Base-by-base conservation (phyloP, 2,329 filamentous ascomycete species). In the Trichophyton benhamiae region DNA sequence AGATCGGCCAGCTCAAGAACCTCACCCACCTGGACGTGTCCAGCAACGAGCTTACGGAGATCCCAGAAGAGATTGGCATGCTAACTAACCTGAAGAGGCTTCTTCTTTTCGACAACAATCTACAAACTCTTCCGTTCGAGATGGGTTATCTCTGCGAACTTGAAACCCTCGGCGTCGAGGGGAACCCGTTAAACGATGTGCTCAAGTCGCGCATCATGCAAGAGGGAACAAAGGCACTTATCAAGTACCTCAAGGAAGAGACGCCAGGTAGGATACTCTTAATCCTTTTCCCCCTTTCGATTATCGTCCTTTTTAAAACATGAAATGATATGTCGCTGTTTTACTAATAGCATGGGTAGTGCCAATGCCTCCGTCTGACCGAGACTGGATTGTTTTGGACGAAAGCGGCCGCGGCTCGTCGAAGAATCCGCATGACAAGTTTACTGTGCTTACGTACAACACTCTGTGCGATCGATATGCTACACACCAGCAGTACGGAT, bases 31-130 rank as follows among this genome's bases (percentile, higher is more conserved):
- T 99, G 57, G 92, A 99, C 74, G 81, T 91, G 2, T 97, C 94
- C 0, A 85, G 87, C 76, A 99, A 99, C 74, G 84, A 92, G 64
- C 80, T 99, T 63, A 82, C 82, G 7, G 85, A 88, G 65, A 79
- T 99, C 3, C 94, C 94, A 0, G 83, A 88, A 22, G 92, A 99
- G 77, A 84, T 99, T 63, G 94, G 94, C 70, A 99, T 97, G 92
- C 89, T 96, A 68, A 94, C 91, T 30, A 94, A 91, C 67, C 79
- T 99, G 61, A 91, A 89, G 75, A 86, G 88, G 66, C 80, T 99
- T 3, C 79, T 91, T 30, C 79, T 96, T 1, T 96, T 96, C 72
- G 91, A 96, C 77, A 99, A 99, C 74, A 82, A 88, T 64, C 87
- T 99, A 60, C 83, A 84, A 64, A 86, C 84, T 22, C 79, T 99